Conservation (phyloP, 441 rosid species). For the Jatropha podagrica region DNA sequence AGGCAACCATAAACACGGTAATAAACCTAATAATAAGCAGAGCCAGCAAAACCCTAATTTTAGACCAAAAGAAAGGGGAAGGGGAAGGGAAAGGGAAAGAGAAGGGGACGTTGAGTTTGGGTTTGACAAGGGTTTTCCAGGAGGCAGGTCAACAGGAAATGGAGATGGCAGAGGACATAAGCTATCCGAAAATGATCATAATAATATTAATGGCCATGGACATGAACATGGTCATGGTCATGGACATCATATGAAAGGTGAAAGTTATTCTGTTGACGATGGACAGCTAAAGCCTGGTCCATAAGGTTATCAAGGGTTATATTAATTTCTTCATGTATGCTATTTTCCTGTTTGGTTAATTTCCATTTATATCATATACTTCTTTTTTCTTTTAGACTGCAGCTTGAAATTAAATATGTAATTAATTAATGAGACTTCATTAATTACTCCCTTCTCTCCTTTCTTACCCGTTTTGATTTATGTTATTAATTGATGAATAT, state of each 20-base stretch:
- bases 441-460: neutral
- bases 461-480: neutral
- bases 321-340: neutral
- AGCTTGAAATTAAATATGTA: constrained; percentile 5
- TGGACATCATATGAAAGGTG: constrained; percentile 24
- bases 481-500: neutral
- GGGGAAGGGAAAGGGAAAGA: constrained; percentile 31
- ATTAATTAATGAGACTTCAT: neutral
- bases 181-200: constrained; percentile 27
- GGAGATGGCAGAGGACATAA: constrained; percentile 40
- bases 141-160: constrained; percentile 25
- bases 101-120: constrained; percentile 45
- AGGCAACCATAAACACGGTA: constrained; percentile 10
- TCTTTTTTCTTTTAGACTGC: neutral
- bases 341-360: neutral
- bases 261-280: constrained; percentile 23
- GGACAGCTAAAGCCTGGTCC: constrained; percentile 29
- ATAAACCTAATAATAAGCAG: constrained; percentile 19
- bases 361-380: neutral
- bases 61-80: constrained; percentile 34
- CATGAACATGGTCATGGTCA: constrained; percentile 20
- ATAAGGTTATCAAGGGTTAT: constrained; percentile 12
- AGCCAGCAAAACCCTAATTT: constrained; percentile 14
- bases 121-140: constrained; percentile 36
- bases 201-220: neutral